Conservation (phyloP, 2,329 filamentous ascomycete genomes). For the Scopulariopsis brevicaulis region DNA sequence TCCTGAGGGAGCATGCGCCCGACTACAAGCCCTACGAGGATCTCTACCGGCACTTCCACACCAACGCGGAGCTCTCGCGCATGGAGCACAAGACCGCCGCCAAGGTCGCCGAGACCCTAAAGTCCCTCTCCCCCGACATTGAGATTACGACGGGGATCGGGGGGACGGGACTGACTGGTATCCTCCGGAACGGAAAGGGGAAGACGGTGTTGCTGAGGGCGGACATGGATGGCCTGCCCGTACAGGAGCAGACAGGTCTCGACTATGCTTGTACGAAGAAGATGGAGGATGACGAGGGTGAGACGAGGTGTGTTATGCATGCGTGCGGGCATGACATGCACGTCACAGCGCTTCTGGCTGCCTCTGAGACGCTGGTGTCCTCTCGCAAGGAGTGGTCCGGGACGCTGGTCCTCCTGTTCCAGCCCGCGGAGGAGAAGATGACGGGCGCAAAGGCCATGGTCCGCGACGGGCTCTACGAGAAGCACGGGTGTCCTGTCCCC, state of each 20-base stretch:
- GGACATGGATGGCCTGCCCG: slow-evolving; percentile 50
- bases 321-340: slow-evolving; percentile 61
- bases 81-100: slow-evolving; percentile 42
- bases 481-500: slow-evolving; percentile 15
- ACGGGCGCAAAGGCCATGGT: slow-evolving; percentile 39
- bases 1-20: background rate
- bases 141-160: slow-evolving; percentile 35
- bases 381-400: slow-evolving; percentile 42
- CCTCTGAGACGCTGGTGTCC: slow-evolving; percentile 34
- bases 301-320: slow-evolving; percentile 50
- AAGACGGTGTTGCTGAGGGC: slow-evolving; percentile 45
- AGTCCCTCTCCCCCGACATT: slow-evolving; percentile 14
- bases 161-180: slow-evolving; percentile 44
- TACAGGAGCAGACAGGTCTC: slow-evolving; percentile 42
- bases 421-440: slow-evolving; percentile 55
- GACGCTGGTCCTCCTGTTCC: slow-evolving; percentile 53
- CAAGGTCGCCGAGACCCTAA: slow-evolving; percentile 28
- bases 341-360: slow-evolving; percentile 44
- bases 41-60: slow-evolving; percentile 47
- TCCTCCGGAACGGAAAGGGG: slow-evolving; percentile 43
- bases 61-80: slow-evolving; percentile 45
- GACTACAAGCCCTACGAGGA: slow-evolving; percentile 18
- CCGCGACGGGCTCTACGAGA: slow-evolving; percentile 20
- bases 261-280: slow-evolving; percentile 30
- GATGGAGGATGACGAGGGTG: slow-evolving; percentile 30